Conservation (phyloP, 208 protist genomes). For the Sergeia podlipaevii region DNA sequence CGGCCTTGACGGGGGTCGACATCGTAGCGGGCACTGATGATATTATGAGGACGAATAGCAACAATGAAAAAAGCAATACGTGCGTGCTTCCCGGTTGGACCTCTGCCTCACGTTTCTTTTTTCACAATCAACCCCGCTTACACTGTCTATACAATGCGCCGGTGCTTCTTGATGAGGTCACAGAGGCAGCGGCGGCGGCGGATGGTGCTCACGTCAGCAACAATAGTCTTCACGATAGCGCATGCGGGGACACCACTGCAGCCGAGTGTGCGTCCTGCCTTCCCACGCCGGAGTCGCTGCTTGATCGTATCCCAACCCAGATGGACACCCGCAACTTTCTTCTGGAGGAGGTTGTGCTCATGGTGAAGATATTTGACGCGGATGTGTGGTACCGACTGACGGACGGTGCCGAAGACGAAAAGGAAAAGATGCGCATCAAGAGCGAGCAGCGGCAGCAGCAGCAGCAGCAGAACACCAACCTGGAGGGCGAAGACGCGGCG, state of each 20-base stretch:
- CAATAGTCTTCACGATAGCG: too few species aligned
- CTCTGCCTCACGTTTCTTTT: constrained; percentile 32
- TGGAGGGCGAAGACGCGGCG: too few species aligned
- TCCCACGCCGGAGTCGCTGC: neutral
- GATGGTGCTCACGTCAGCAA: too few species aligned
- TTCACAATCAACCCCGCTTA: constrained; percentile 41
- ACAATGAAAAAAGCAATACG: constrained; percentile 3
- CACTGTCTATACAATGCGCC: constrained; percentile 35
- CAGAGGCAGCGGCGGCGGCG: constrained; percentile 10
- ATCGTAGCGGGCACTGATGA: neutral
- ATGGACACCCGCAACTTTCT: constrained; percentile 13
- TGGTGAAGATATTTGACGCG: constrained; percentile 49
- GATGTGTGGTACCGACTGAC: constrained; percentile 36
- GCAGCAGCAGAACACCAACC: too few species aligned
- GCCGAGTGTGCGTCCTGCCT: constrained; percentile 11
- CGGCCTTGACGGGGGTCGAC: too few species aligned
- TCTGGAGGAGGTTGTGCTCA: constrained; percentile 14
- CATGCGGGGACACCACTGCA: too few species aligned
- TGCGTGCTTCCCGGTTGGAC: constrained; percentile 2
- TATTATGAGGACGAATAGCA: neutral
- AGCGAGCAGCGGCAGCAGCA: too few species aligned
- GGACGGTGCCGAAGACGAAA: neutral
- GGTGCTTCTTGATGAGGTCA: neutral
- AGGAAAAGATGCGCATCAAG: neutral
- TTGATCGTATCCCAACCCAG: too few species aligned